A percentile compares a stretch with the other conserved stretches of the same genome.
These are phyloP conservation scores for Nitzschia sp. DNA, from an alignment of 108 stramenopile genomes.

Conservation along the genomic window DNA sequence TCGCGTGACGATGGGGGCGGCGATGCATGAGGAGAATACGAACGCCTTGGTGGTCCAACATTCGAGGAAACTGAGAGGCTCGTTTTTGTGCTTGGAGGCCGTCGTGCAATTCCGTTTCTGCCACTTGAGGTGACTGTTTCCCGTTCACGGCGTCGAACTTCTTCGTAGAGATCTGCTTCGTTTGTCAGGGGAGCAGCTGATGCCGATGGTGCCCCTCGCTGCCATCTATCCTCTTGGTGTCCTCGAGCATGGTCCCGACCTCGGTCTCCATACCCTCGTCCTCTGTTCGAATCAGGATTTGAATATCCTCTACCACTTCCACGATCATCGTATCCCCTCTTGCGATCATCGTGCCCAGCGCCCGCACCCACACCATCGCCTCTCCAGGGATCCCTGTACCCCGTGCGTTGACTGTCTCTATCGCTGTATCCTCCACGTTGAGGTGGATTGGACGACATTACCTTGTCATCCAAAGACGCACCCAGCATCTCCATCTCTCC, in stretches of 20 bases:
- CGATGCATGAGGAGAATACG: neutral
- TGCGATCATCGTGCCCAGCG: conserved; percentile 3
- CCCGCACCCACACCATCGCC: conserved; percentile 24
- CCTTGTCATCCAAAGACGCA: neutral
- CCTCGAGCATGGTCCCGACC: conserved; percentile 43
- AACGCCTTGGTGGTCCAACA: neutral
- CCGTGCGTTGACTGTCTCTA: conserved; percentile 7
- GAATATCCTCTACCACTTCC: conserved; percentile 23
- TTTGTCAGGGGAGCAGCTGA: conserved; percentile 4
- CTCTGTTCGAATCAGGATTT: conserved; percentile 6
- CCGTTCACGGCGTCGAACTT: conserved; percentile 70
- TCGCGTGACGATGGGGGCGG: neutral
- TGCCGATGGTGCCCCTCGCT: neutral
- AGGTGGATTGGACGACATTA: neutral
- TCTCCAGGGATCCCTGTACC: conserved; percentile 16
- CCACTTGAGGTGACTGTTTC: conserved; percentile 61
- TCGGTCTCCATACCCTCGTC: conserved; percentile 27
- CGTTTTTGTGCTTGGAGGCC: conserved; percentile 50
- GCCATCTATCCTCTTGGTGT: neutral
- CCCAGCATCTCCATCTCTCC: conserved; percentile 87
- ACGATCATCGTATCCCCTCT: conserved; percentile 9
- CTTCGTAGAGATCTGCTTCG: conserved; percentile 64
- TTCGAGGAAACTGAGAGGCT: conserved; percentile 25
- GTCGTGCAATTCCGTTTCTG: conserved; percentile 43
- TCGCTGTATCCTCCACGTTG: conserved; percentile 1